These are phyloP conservation scores for Neurospora crassa DNA, from an alignment of 2,329 filamentous ascomycete genomes.

Conservation along the genomic window DNA sequence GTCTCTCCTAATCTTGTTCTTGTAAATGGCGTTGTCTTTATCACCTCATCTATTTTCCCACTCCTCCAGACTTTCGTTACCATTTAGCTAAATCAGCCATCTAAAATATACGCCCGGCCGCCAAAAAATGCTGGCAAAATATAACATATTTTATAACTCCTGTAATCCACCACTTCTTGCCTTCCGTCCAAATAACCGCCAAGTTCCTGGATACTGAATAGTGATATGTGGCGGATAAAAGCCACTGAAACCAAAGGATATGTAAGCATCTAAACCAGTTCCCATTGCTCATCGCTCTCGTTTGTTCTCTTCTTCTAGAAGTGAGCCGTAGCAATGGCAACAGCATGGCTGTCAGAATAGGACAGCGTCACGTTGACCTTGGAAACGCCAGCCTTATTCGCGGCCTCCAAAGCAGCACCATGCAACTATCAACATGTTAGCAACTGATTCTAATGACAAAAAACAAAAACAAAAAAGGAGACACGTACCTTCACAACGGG, in stretches of 20 bases:
- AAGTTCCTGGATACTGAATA: neutral
- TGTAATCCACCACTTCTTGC: neutral
- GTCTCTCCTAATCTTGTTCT: neutral
- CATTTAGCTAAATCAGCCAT: neutral
- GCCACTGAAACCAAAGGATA: neutral
- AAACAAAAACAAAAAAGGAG: neutral
- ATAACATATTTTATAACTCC: neutral
- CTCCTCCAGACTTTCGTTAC: neutral
- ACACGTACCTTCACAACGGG: conserved; percentile 72
- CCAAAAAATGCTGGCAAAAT: neutral
- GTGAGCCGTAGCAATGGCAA: conserved; percentile 82
- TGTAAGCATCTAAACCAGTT: neutral
- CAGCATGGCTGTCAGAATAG: conserved; percentile 87
- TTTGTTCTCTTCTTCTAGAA: conserved; percentile 39
- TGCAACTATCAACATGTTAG: conserved; percentile 58
- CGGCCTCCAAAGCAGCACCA: conserved; percentile 72
- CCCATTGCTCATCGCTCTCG: neutral
- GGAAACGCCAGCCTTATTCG: conserved; percentile 80
- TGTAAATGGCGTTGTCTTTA: neutral
- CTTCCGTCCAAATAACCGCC: neutral
- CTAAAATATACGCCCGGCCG: neutral
- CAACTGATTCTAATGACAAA: conserved; percentile 1
- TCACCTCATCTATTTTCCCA: neutral
- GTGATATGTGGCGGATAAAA: neutral
- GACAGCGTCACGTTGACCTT: conserved; percentile 89